phyloP scores from a whole-genome alignment of 2,329 filamentous ascomycete species.

The Paramyrothecium sp. region DNA sequence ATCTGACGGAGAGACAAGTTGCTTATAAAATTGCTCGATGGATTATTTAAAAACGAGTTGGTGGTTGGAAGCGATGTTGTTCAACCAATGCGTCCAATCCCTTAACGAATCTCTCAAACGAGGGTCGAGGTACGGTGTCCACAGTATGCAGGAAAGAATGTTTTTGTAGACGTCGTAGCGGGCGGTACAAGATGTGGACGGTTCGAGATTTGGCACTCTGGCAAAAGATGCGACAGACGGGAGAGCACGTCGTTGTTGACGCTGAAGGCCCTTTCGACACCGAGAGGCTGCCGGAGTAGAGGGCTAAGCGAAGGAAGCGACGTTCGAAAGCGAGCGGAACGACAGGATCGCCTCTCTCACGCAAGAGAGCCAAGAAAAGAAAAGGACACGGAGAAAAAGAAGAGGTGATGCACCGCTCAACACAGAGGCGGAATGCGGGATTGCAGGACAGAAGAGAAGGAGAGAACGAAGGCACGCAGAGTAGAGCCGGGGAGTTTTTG shows the following conservation, averaged over 20 bases:
- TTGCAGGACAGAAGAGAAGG: slow-evolving; percentile 2
- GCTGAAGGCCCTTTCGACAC: too few relatives aligned
- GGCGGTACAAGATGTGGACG: too few relatives aligned
- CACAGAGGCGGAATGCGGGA: neutral
- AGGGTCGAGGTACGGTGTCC: too few relatives aligned
- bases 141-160: neutral
- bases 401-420: neutral
- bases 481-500: slow-evolving; percentile 2
- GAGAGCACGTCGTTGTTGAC: too few relatives aligned
- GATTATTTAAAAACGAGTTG: too few relatives aligned
- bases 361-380: neutral
- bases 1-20: too few relatives aligned
- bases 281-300: neutral
- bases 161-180: neutral
- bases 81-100: too few relatives aligned
- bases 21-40: too few relatives aligned
- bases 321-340: slow-evolving; percentile 4
- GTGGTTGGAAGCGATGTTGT: too few relatives aligned
- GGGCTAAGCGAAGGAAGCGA: neutral
- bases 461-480: slow-evolving; percentile 1
- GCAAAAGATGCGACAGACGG: too few relatives aligned
- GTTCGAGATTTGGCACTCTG: too few relatives aligned
- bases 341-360: slow-evolving; percentile 2
- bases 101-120: too few relatives aligned
- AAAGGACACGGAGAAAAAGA: neutral